phyloP scores from a whole-genome alignment of 2,329 filamentous ascomycete species.

The Colletotrichum sp. region DNA sequence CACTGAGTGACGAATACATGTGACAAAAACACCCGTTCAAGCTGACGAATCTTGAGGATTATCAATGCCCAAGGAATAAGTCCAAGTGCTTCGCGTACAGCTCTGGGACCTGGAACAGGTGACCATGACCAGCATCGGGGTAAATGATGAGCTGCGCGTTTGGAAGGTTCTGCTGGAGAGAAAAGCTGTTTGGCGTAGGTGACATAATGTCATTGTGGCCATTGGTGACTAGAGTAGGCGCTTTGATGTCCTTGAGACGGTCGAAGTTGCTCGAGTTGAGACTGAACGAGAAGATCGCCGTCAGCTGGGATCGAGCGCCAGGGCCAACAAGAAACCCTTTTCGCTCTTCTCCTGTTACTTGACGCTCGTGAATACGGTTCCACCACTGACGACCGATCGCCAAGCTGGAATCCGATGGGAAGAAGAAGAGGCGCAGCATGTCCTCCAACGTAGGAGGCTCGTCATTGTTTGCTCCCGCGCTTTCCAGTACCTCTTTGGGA shows the following conservation, averaged over 20 bases:
- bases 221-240: not conserved
- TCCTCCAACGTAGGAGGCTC: not conserved
- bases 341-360: not conserved
- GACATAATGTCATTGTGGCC: not conserved
- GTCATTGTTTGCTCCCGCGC: not conserved
- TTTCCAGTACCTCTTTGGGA: not conserved
- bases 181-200: not conserved
- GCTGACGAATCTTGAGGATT: not conserved
- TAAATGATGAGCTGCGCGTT: not conserved
- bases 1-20: not conserved
- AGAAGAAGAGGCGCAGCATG: not conserved
- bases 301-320: not conserved
- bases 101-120: not conserved
- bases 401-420: not conserved
- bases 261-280: not conserved
- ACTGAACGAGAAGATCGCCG: not conserved
- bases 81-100: not conserved
- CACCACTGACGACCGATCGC: not conserved
- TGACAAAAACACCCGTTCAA: not conserved
- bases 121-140: not conserved
- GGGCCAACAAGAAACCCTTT: not conserved
- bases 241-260: not conserved
- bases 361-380: not conserved
- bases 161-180: not conserved
- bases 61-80: not conserved